Conservation (phyloP, 2,329 filamentous ascomycete species). For the Pyrenochaeta sp. region DNA sequence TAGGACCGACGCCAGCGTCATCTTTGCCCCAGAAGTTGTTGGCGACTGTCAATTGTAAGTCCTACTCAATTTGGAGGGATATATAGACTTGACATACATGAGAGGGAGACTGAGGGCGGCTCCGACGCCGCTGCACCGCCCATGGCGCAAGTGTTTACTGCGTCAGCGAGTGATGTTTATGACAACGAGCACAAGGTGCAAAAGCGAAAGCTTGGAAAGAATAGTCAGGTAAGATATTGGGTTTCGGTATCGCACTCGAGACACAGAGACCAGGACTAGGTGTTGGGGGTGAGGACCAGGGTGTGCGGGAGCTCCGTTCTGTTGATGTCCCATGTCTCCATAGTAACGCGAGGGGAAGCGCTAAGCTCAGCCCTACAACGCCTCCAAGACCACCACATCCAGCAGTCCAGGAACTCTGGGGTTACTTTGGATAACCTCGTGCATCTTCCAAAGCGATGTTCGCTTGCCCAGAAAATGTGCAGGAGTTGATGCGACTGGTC, state of each 20-base stretch:
- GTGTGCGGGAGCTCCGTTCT: constrained; percentile 25
- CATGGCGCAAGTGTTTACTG: constrained; percentile 58
- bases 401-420: neutral
- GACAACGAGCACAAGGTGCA: constrained; percentile 14
- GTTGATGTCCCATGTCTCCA: constrained; percentile 31
- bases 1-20: constrained; percentile 90
- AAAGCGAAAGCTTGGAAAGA: constrained; percentile 25
- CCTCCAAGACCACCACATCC: neutral
- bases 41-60: constrained; percentile 72
- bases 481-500: too few species aligned
- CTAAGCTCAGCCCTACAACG: constrained; percentile 27
- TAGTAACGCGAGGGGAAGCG: constrained; percentile 34
- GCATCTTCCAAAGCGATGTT: neutral
- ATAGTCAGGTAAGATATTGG: constrained; percentile 25
- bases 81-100: constrained; percentile 62
- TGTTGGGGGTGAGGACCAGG: constrained; percentile 33
- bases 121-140: constrained; percentile 67
- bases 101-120: constrained; percentile 71
- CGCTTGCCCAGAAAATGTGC: too few species aligned
- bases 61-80: constrained; percentile 7
- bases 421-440: too few species aligned
- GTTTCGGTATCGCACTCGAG: constrained; percentile 20
- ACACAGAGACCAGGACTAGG: constrained; percentile 30
- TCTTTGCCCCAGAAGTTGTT: constrained; percentile 99
- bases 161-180: constrained; percentile 26